phyloP scores from a whole-genome alignment of 768 basidiomycete species.

The Boletus sp. region DNA sequence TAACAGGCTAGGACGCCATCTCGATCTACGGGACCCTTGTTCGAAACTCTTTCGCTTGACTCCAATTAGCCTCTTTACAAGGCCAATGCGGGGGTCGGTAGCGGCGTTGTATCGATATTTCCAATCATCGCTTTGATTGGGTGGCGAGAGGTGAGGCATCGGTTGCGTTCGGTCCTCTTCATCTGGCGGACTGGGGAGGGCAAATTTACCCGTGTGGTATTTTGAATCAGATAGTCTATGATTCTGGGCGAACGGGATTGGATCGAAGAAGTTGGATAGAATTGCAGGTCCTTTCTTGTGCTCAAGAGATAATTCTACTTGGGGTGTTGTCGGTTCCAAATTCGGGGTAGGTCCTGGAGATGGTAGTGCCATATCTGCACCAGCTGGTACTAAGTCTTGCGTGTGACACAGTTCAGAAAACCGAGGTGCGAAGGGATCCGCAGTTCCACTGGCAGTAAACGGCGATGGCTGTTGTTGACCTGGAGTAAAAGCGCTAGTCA shows the following conservation, averaged over 20 bases:
- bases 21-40: conserved; percentile 35
- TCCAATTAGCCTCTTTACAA: conserved; percentile 65
- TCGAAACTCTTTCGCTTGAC: conserved; percentile 60
- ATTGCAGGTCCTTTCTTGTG: conserved; percentile 13
- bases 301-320: conserved; percentile 43
- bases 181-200: conserved; percentile 59
- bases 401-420: conserved; percentile 20
- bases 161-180: conserved; percentile 40
- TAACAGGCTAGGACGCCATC: conserved; percentile 42
- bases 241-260: conserved; percentile 67
- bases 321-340: conserved; percentile 51
- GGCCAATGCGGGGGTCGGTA: conserved; percentile 71
- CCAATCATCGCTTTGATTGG: conserved; percentile 39
- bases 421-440: conserved; percentile 20
- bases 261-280: conserved; percentile 50
- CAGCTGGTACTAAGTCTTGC: conserved; percentile 28
- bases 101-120: conserved; percentile 49
- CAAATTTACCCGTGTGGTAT: conserved; percentile 71
- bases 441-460: conserved; percentile 27
- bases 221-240: conserved; percentile 69
- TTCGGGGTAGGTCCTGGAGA: conserved; percentile 52
- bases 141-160: conserved; percentile 18
- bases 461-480: conserved; percentile 29
- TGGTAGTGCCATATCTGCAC: conserved; percentile 44
- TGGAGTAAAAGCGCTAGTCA: conserved; percentile 18